Evolutionary conservation across 2,329 filamentous ascomycete genomes (phyloP).

Genomic region (Bipolaris cookei): DNA sequence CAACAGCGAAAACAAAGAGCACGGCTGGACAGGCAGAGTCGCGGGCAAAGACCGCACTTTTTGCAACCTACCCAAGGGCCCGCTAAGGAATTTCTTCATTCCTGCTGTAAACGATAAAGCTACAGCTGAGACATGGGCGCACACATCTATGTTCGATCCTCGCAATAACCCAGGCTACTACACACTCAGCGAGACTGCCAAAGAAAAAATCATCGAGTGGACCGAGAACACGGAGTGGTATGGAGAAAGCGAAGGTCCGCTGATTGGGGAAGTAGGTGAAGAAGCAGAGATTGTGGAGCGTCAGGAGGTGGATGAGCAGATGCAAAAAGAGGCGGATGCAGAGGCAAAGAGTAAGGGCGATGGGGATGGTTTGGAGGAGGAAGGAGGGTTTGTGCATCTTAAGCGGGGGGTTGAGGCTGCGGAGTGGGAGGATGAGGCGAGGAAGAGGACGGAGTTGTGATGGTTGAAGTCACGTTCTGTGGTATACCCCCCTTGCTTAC

Average conservation of each 20-base stretch:
- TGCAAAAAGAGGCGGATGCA: slow-evolving; percentile 27
- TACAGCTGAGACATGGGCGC: slow-evolving; percentile 78
- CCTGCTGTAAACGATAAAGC: slow-evolving; percentile 74
- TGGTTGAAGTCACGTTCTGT: neutral
- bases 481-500: neutral
- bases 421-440: slow-evolving; percentile 15
- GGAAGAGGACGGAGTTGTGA: slow-evolving; percentile 25
- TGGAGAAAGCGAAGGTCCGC: slow-evolving; percentile 51
- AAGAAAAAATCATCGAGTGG: slow-evolving; percentile 70
- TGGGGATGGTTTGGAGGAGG: slow-evolving; percentile 10
- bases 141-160: slow-evolving; percentile 79
- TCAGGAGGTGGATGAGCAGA: slow-evolving; percentile 30
- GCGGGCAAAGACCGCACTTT: slow-evolving; percentile 81
- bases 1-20: slow-evolving; percentile 50
- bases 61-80: slow-evolving; percentile 66
- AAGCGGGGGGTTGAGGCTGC: slow-evolving; percentile 16
- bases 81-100: slow-evolving; percentile 43
- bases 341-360: neutral
- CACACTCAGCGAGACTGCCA: slow-evolving; percentile 69
- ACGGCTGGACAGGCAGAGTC: slow-evolving; percentile 60
- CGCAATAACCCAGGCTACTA: slow-evolving; percentile 76
- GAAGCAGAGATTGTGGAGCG: slow-evolving; percentile 43
- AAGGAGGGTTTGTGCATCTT: slow-evolving; percentile 26
- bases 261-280: slow-evolving; percentile 36
- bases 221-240: slow-evolving; percentile 69